A percentile compares a stretch with the other conserved stretches of the same genome.
Conservation (phyloP, 352 stramenopile genomes). For the Phytophthora litchii region DNA sequence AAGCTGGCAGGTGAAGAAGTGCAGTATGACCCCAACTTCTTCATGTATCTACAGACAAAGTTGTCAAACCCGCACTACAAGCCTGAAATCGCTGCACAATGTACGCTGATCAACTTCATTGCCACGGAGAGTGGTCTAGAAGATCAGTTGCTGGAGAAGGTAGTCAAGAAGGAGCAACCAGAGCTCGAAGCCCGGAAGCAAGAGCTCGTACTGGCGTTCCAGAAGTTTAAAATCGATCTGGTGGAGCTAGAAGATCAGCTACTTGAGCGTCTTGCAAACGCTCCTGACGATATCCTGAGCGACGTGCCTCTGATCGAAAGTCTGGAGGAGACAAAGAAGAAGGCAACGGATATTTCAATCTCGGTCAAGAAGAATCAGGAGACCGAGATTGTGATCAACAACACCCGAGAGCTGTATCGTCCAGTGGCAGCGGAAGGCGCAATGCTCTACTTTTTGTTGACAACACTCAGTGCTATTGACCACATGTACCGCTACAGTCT, state of each 20-base stretch:
- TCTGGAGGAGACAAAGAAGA: conserved; percentile 96
- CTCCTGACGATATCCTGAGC: conserved; percentile 96
- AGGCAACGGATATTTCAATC: conserved; percentile 95
- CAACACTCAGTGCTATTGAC: conserved; percentile 94
- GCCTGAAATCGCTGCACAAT: conserved; percentile 96
- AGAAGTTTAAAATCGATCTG: conserved; percentile 97
- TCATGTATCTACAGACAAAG: conserved; percentile 98
- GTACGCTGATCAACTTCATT: conserved; percentile 99
- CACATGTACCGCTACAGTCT: conserved; percentile 99
- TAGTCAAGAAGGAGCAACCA: conserved; percentile 95
- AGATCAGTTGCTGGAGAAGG: conserved; percentile 96
- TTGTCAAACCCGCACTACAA: conserved; percentile 98
- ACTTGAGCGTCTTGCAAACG: conserved; percentile 95
- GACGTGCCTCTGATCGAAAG: conserved; percentile 97
- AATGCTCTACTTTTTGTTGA: conserved; percentile 98
- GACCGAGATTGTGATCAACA: conserved; percentile 95
- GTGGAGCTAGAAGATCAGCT: conserved; percentile 97
- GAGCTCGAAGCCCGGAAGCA: conserved; percentile 96
- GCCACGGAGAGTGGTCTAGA: conserved; percentile 95
- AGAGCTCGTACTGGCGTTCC: conserved; percentile 92
- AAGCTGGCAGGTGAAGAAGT: conserved; percentile 96
- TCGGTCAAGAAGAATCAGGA: conserved; percentile 95
- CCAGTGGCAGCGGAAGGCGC: conserved; percentile 94
- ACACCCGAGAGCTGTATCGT: conserved; percentile 94
- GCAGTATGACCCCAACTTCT: conserved; percentile 96